Base-by-base conservation (phyloP, 768 basidiomycete genomes). In the Psilocybe cyanescens region DNA sequence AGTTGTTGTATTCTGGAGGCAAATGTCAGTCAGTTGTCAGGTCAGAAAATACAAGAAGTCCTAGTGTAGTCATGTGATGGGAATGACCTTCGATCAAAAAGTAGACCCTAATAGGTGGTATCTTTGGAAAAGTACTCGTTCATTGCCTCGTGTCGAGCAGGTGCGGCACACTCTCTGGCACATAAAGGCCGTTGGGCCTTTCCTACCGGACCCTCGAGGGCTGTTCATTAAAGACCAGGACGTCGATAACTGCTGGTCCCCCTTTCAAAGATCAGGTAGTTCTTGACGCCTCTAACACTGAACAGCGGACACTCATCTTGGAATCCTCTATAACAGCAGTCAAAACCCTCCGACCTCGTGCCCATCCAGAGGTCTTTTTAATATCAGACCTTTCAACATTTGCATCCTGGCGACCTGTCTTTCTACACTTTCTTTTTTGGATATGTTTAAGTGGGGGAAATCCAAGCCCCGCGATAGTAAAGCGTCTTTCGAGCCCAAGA, bases 391-490 rank as follows among this genome's bases (percentile, higher is more conserved):
- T 58, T 72, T 65, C 51, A 68, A 29, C 45, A 29, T 31, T 57
- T 33, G 30, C 62, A 70, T 58, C 61, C 68, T 69, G 65, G 65
- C 69, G 37, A 48, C 61, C 60, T 68, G 65, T 50, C 67, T 66
- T 58, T 61, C 68, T 58, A 53, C 58, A 69, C 62, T 67, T 59
- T 70, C 66, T 44, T 54, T 64, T 17, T 28, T 53, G 46, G 57
- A 57, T 58, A 78, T 78, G 77, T 76, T 73, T 66, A 76, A 74
- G 72, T 76, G 74, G 70, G 62, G 62, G 55, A 60, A 60, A 39
- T 12, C 41, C 8, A 44, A 44, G 41, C 41, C 33, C 11, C 71
- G 68, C 63, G 61, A 55, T 48, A 68, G 55, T 48, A 68, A 63
- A 65, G 62, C 61, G 30, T 35, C 56, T 12, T n/a, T 66, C 50